A percentile compares a stretch with the other conserved stretches of the same genome.
phyloP scores from a whole-genome alignment of 2,329 filamentous ascomycete species.

The Plenodomus tracheiphilus region DNA sequence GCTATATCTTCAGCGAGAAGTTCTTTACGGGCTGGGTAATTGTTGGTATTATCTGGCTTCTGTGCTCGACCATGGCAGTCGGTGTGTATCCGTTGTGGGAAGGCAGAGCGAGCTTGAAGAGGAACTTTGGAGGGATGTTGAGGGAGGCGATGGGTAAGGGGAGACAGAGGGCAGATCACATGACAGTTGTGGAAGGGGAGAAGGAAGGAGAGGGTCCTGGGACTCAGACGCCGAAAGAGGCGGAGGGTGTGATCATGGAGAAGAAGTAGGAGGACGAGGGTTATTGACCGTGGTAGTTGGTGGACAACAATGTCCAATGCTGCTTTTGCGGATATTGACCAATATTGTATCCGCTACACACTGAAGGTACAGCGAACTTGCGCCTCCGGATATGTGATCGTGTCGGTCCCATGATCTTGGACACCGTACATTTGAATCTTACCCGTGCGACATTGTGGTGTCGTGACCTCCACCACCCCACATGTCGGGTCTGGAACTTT shows the following conservation, averaged over 20 bases:
- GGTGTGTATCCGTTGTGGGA: conserved; percentile 83
- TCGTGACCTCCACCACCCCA: too few species aligned
- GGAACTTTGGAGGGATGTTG: conserved; percentile 33
- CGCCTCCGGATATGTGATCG: too few species aligned
- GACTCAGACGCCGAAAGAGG: conserved; percentile 26
- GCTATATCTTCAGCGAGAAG: conserved; percentile 77
- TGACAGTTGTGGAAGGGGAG: conserved; percentile 22
- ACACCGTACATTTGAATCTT: too few species aligned
- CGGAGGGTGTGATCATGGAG: conserved; percentile 16
- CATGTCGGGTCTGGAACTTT: too few species aligned
- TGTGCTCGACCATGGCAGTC: conserved; percentile 71
- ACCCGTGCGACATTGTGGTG: too few species aligned
- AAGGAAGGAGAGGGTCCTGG: conserved; percentile 13
- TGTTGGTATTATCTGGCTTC: conserved; percentile 71
- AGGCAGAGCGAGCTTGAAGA: conserved; percentile 43
- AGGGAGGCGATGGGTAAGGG: conserved; percentile 31
- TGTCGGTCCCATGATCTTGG: too few species aligned
- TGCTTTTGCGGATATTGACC: too few species aligned
- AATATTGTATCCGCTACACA: too few species aligned
- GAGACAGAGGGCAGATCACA: conserved; percentile 6
- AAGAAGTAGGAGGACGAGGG: not conserved
- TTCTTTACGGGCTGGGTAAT: conserved; percentile 84
- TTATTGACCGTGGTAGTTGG: too few species aligned
- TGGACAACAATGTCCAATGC: too few species aligned
- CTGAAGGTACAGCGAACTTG: too few species aligned